Base-by-base conservation (phyloP, 805 yeast genomes). In the Torulaspora delbrueckii region DNA sequence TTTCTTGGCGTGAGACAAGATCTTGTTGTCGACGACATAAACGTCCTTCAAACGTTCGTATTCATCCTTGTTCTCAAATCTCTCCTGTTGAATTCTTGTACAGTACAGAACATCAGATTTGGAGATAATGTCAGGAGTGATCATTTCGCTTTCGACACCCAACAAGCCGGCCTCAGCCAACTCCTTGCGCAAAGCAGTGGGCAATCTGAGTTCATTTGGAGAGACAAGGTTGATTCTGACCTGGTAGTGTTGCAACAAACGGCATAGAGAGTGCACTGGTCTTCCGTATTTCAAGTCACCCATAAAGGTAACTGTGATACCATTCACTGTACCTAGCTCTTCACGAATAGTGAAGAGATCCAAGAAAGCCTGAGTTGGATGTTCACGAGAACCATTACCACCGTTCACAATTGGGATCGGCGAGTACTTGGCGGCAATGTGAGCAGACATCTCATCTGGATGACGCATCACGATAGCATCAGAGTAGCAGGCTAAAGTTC, bases 221-320 rank as follows among this genome's bases (percentile, higher is more conserved):
- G 96, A 73, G 45, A 93, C 95, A 63, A 93, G 77, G 70, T 93
- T 95, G 58, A 93, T 76, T 69, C 90, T 81, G 50, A 93, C 97
- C 66, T 89, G 90, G 73, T 93, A 95, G 68, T 86, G 95, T 64
- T 82, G 82, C 66, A 93, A 80, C 67, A 93, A 75, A 67, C 88
- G 84, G 66, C 93, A 86, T 67, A 93, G 78, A 5, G 98, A 91
- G 72, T 93, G 99, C 39, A 93, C 98, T 50, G 99, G 96, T 74
- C 99, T 85, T 50, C 99, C 99, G 65, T 88, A 88, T 68, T 88
- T 89, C 77, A 93, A 79, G 66, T 93, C 99, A 64, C 99, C 99
- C 96, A 93, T 89, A 70, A 93, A 93, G 4, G 99, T 93, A 54
- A 93, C 93, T 30, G 96, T 89, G 63, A 95, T 84, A 66, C 98